phyloP scores from a whole-genome alignment of 2,329 filamentous ascomycete species.

The Botrytis squamosa region DNA sequence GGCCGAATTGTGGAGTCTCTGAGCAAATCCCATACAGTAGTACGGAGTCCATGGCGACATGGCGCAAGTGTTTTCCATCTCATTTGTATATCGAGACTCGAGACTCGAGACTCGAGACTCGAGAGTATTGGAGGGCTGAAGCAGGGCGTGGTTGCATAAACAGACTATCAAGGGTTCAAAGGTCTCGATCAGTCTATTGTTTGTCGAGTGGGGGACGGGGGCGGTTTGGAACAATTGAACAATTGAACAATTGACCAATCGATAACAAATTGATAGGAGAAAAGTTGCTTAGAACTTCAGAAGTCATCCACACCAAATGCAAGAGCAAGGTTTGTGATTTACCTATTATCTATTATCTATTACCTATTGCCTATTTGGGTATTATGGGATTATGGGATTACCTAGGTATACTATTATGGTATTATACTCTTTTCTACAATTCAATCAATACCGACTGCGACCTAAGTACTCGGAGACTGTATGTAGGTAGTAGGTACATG shows the following conservation, averaged over 20 bases:
- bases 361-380: too few species aligned
- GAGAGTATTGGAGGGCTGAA: not conserved
- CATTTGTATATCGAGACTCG: not conserved
- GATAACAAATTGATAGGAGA: not conserved
- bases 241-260: conserved; percentile 3
- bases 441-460: not conserved
- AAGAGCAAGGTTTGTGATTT: not conserved
- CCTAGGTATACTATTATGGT: too few species aligned
- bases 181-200: not conserved
- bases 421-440: not conserved
- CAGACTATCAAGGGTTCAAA: not conserved
- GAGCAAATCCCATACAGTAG: not conserved
- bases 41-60: not conserved
- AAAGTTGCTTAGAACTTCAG: not conserved
- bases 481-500: not conserved
- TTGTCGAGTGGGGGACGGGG: not conserved
- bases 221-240: not conserved
- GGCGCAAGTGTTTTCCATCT: not conserved
- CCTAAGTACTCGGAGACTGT: not conserved
- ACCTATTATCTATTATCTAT: not conserved
- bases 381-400: not conserved
- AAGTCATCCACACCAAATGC: not conserved
- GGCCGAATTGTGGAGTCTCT: conserved; percentile 4
- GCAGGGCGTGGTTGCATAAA: not conserved
- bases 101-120: too few species aligned